Base-by-base conservation (phyloP, 2,329 filamentous ascomycete species). In the Beauveria medogensis region DNA sequence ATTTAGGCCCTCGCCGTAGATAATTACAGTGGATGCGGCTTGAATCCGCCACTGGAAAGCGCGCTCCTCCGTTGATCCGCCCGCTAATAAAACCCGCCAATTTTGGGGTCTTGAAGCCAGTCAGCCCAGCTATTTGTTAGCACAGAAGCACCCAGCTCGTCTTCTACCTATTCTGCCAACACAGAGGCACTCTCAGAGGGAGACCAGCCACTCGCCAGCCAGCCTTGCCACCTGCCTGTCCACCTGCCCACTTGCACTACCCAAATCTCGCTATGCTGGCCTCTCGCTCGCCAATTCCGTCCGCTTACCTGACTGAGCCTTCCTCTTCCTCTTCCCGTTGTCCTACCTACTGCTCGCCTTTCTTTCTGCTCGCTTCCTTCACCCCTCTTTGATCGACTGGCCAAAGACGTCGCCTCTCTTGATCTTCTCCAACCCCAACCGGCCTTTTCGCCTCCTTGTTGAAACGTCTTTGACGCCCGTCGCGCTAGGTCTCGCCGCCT, bases 231-330 rank as follows among this genome's bases (percentile, higher is more conserved):
- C 16, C 37, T 30, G 37, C 37, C 47, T 34, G 51, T 22, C 34
- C 30, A 34, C 30, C 16, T 46, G 47, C 26, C 48, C 48, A 28
- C 28, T 28, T 24, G 26, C 22, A 41, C 20, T 16, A 40, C 51
- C 30, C 22, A 34, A 44, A 44, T 59, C 20, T 51, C 47, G 46
- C 37, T 52, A 40, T 30, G 50, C 57, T 59, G 57, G 57, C 57
- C 57, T 59, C 57, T 59, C 56, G 56, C 56, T 52, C 48, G 47
- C 56, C 37, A 41, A 30, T 22, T 43, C 37, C 37, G 14, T 37
- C 30, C 40, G 56, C 48, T 60, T 60, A 60, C 20, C 51, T 37
- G 34, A 16, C 50, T 40, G 58, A 60, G 26, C 51, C 50, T 54
- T 37, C 41, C 58, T 48, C 16, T 37, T 48, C 37, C 37, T 28